These are phyloP conservation scores for Iberis amara DNA, from an alignment of 441 rosid species.

Conservation along the genomic window DNA sequence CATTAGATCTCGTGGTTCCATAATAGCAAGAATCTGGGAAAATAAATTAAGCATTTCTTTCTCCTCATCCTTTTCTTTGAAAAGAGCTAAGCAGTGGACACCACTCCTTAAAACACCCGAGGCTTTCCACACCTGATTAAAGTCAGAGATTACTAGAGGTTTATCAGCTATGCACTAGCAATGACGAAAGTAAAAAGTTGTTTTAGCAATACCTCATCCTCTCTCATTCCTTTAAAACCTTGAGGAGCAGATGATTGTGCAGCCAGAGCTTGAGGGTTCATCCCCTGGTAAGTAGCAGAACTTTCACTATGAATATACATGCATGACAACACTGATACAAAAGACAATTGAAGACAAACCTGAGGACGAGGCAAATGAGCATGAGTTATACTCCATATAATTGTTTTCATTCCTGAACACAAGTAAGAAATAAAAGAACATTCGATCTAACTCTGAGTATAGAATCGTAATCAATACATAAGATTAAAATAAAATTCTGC, in stretches of 20 bases:
- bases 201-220: conserved; percentile 79
- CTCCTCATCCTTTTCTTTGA: conserved; percentile 98
- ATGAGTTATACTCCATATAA: conserved; percentile 97
- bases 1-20: conserved; percentile 99
- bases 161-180: conserved; percentile 6
- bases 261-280: conserved; percentile 63
- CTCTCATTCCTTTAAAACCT: conserved; percentile 92
- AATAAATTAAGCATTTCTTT: conserved; percentile 86
- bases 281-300: conserved; percentile 56
- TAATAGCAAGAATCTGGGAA: conserved; percentile 87
- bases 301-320: conserved; percentile 33
- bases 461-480: conserved; percentile 17
- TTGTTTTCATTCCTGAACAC: conserved; percentile 94
- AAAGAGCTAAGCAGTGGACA: conserved; percentile 94
- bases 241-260: conserved; percentile 59
- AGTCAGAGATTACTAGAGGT: conserved; percentile 30
- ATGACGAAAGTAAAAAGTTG: conserved; percentile 18
- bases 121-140: conserved; percentile 86
- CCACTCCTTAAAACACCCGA: conserved; percentile 97
- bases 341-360: conserved; percentile 41
- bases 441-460: background rate
- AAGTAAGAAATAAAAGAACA: conserved; percentile 7
- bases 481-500: background rate
- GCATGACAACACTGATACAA: conserved; percentile 9
- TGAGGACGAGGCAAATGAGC: conserved; percentile 95